phyloP scores from a whole-genome alignment of 192 early-diverging fungal species.

The Kickxella alabastrina region DNA sequence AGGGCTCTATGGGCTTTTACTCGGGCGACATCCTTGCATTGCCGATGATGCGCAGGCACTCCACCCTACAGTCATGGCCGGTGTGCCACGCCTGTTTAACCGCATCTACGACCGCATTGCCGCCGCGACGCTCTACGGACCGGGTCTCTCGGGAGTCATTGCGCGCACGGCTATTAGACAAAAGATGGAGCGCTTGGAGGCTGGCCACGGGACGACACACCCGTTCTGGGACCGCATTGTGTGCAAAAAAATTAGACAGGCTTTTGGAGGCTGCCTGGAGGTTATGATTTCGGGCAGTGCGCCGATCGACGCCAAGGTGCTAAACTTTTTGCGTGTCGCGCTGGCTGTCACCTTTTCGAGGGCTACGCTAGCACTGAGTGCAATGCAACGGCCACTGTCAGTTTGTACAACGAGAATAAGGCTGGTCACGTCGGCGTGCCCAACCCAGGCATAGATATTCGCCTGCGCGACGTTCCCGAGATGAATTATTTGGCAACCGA shows the following conservation, averaged over 20 bases:
- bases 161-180: constrained; percentile 56
- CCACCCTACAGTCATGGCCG: constrained; percentile 77
- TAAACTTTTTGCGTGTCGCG: constrained; percentile 66
- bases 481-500: constrained; percentile 85
- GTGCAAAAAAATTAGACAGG: constrained; percentile 75
- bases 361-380: constrained; percentile 53
- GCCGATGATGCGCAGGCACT: constrained; percentile 79
- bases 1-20: constrained; percentile 74
- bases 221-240: constrained; percentile 82
- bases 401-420: constrained; percentile 23
- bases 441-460: constrained; percentile 71
- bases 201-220: constrained; percentile 57
- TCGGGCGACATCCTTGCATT: constrained; percentile 59
- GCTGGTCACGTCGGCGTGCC: constrained; percentile 76
- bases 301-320: constrained; percentile 61
- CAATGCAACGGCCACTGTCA: constrained; percentile 29
- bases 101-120: constrained; percentile 83
- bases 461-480: constrained; percentile 82
- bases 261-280: constrained; percentile 73
- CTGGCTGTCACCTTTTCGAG: constrained; percentile 57
- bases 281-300: constrained; percentile 64
- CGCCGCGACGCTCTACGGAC: constrained; percentile 55
- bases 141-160: constrained; percentile 61
- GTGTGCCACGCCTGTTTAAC: constrained; percentile 91
- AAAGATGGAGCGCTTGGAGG: constrained; percentile 57